A percentile compares a stretch with the other conserved stretches of the same genome.
Conservation (phyloP, 106 monocot species). For the Dendrobium officinale region DNA sequence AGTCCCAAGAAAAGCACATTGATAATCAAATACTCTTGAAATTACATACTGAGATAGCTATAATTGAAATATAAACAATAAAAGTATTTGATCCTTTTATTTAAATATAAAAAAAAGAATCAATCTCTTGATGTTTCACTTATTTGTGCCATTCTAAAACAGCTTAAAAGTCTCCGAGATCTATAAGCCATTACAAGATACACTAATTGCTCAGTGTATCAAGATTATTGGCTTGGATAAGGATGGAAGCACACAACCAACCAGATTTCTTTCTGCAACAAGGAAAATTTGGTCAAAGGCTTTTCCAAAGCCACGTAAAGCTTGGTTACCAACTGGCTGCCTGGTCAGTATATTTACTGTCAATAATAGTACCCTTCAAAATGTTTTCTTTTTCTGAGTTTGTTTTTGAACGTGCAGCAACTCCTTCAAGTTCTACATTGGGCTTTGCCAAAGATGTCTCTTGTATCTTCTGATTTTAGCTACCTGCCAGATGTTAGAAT, state of each 20-base stretch:
- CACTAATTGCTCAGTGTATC: constrained; percentile 58
- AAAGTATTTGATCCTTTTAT: neutral
- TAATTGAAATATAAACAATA: neutral
- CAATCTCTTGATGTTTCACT: constrained; percentile 7
- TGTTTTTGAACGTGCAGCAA: constrained; percentile 50
- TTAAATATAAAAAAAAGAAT: neutral
- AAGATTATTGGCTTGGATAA: constrained; percentile 60
- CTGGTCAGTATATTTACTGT: constrained; percentile 43
- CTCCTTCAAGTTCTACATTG: constrained; percentile 81
- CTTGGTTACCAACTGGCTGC: constrained; percentile 94
- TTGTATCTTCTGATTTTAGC: constrained; percentile 92
- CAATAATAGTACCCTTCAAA: neutral
- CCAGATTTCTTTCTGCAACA: constrained; percentile 24
- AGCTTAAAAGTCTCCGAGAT: constrained; percentile 66
- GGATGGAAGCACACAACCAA: constrained; percentile 10
- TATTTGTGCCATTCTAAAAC: constrained; percentile 23
- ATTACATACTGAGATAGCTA: no score
- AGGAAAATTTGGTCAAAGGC: constrained; percentile 55
- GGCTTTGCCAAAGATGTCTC: constrained; percentile 90
- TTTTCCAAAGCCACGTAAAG: constrained; percentile 79
- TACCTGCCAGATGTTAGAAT: constrained; percentile 90
- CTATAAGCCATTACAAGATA: constrained; percentile 74
- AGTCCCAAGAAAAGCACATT: no score
- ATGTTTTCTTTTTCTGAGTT: neutral
- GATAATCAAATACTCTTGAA: no score